Conservation (phyloP, 805 yeast species). For the Sungouiozyma ichnusensis region DNA sequence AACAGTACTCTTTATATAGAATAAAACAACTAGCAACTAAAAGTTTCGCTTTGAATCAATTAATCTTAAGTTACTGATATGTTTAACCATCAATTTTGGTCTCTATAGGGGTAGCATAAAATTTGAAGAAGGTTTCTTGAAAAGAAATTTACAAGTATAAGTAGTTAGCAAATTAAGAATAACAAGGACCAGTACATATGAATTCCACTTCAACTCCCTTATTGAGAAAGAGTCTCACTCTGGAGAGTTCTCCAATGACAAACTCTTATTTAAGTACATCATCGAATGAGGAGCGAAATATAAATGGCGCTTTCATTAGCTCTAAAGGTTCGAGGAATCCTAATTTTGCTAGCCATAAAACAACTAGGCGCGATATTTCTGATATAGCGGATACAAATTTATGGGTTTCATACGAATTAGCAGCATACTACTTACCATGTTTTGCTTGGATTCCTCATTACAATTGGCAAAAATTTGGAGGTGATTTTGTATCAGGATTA, state of each 20-base stretch:
- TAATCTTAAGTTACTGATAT: too few relatives aligned
- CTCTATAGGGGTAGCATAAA: too few relatives aligned
- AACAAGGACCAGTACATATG: neutral
- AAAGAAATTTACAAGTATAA: neutral
- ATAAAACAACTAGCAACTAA: too few relatives aligned
- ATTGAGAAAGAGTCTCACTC: neutral
- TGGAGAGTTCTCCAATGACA: neutral
- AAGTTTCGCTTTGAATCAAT: too few relatives aligned
- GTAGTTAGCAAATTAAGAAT: neutral
- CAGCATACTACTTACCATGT: conserved; percentile 60
- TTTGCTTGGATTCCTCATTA: conserved; percentile 58
- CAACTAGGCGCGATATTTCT: neutral
- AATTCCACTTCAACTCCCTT: neutral
- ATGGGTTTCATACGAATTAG: conserved; percentile 4
- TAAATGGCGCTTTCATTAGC: neutral
- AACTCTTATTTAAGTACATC: neutral
- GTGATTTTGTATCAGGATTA: conserved; percentile 74
- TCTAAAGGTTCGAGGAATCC: neutral
- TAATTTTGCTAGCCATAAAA: neutral
- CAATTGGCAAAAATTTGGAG: conserved; percentile 28
- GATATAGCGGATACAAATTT: neutral
- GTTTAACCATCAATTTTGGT: too few relatives aligned
- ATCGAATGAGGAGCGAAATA: neutral
- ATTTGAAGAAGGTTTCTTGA: neutral
- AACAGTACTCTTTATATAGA: too few relatives aligned